Evolutionary conservation across 2,329 filamentous ascomycete species (phyloP).

Genomic region (Coniochaeta sp.): DNA sequence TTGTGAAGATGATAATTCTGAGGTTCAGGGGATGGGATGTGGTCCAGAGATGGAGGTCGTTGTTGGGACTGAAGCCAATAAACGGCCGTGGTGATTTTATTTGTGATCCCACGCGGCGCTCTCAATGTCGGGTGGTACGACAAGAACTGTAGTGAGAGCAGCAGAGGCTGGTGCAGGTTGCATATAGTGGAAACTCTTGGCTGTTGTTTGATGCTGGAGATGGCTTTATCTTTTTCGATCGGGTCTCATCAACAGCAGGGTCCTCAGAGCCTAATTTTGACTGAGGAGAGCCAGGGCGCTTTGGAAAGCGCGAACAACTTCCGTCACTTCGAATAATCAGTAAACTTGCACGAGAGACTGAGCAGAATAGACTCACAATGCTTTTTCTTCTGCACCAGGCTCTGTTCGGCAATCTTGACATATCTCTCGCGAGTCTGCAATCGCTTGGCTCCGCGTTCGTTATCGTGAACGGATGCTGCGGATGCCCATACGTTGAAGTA

Average conservation of each 20-base stretch:
- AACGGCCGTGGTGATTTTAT: not conserved
- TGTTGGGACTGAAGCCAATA: not conserved
- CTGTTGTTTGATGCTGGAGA: not conserved
- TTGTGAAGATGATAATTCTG: not conserved
- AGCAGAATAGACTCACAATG: constrained; percentile 57
- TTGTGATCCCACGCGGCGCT: not conserved
- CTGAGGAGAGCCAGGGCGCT: constrained; percentile 51
- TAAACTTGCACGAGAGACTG: not conserved
- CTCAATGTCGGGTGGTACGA: not conserved
- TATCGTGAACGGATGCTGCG: constrained; percentile 64
- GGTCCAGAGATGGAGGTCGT: not conserved
- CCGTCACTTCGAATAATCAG: constrained; percentile 31
- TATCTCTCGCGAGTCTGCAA: constrained; percentile 72
- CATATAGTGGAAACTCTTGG: not conserved
- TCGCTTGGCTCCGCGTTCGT: constrained; percentile 68
- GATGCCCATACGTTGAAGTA: constrained; percentile 76
- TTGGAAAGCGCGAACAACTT: constrained; percentile 57
- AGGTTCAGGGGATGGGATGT: not conserved
- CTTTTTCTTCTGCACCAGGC: constrained; percentile 64
- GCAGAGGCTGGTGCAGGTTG: not conserved
- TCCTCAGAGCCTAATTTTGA: constrained; percentile 14
- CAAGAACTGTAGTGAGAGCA: not conserved
- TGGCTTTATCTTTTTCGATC: not conserved
- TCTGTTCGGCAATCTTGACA: constrained; percentile 67
- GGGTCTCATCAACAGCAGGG: not conserved